Base-by-base conservation (phyloP, 768 basidiomycete genomes). In the Russula sp. region DNA sequence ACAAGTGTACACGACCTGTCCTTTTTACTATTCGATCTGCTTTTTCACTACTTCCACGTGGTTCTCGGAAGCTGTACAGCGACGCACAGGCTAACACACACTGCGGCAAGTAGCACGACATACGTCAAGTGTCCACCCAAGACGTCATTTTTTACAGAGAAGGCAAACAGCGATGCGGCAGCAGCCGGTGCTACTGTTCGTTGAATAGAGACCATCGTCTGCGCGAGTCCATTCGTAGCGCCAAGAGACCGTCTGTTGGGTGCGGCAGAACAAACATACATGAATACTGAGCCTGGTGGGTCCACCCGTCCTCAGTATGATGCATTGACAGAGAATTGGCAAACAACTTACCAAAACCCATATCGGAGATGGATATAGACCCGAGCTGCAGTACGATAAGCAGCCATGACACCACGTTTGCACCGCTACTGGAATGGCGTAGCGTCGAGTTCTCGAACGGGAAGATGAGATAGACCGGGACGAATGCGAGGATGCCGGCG, bases 181-280 rank as follows among this genome's bases (percentile, higher is more conserved):
- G 77, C 69, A 13, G 82, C 81, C 5, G 85, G 85, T 31, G 85
- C 87, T 57, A 82, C 64, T 32, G 75, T 64, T 48, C 79, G 75
- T 70, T 74, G 74, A 61, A 77, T 69, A 35, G 77, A 76, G 40
- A 75, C 72, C 34, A 70, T 60, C 57, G 73, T 69, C 78, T 80
- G 74, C 34, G 72, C 70, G 22, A 75, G 55, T 58, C 88, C 88
- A 64, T 89, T 89, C 20, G 84, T 87, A 2, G 86, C 82, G 13
- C 88, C 88, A 5, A 89, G 77, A 8, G 84, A 82, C 11, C 82
- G 80, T 35, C 78, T 79, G 59, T 85, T 86, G 2, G 88, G 87
- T 0, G 88, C 76, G 8, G 87, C 77, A 6, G 82, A 82, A 6
- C 81, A 78, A 59, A 90, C 84, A 65, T 83, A 87, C 61, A 89